A percentile compares a stretch with the other conserved stretches of the same genome.
phyloP scores from a whole-genome alignment of 163 green algal genomes.

The Chloroidium sp. region DNA sequence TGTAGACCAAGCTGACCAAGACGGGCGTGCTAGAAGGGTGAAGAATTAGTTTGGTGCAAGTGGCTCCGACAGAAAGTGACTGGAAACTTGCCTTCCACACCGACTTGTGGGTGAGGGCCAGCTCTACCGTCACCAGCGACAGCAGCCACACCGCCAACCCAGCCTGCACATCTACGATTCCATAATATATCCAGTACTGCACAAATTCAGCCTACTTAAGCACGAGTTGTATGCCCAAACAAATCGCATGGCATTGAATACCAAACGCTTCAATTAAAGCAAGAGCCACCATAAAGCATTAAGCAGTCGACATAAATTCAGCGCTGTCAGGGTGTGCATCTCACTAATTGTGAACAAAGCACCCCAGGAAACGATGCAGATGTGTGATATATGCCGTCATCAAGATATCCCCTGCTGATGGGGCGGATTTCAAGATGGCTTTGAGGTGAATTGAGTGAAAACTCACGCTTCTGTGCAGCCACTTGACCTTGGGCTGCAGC shows the following conservation, averaged over 20 bases:
- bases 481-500: conserved; percentile 17
- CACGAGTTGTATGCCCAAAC: not conserved
- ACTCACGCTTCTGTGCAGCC: conserved; percentile 10
- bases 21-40: too few relatives aligned
- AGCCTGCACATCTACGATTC: conserved; percentile 1
- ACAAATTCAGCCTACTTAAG: not conserved
- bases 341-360: too few relatives aligned
- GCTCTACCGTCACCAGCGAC: conserved; percentile 15
- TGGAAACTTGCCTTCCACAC: conserved; percentile 9
- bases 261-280: too few relatives aligned
- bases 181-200: not conserved
- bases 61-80: not conserved
- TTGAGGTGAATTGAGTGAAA: too few relatives aligned
- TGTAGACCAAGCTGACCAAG: too few relatives aligned
- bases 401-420: too few relatives aligned
- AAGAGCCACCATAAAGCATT: not conserved
- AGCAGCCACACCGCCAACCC: conserved; percentile 13
- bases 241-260: too few relatives aligned
- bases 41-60: too few relatives aligned
- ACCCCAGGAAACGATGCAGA: too few relatives aligned
- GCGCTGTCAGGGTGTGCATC: too few relatives aligned
- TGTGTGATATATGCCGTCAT: too few relatives aligned
- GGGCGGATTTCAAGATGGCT: too few relatives aligned
- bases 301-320: not conserved
- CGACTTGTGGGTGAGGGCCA: conserved; percentile 12